These are phyloP conservation scores for Agrocybe praecox DNA, from an alignment of 768 basidiomycete genomes.

Conservation along the genomic window DNA sequence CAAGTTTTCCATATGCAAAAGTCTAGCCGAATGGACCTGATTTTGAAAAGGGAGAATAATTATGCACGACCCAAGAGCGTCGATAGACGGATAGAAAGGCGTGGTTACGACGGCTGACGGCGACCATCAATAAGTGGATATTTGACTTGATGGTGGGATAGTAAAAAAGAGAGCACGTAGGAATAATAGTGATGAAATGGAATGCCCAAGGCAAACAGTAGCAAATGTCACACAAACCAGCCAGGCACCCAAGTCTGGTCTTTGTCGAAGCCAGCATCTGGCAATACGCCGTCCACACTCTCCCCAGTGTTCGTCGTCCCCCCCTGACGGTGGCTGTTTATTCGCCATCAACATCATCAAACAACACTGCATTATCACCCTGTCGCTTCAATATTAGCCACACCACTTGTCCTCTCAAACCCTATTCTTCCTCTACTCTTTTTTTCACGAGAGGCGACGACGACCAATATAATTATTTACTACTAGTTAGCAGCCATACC, in stretches of 20 bases:
- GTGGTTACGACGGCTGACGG: slow-evolving; percentile 17
- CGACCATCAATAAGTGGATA: slow-evolving; percentile 2
- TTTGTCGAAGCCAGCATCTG: no score
- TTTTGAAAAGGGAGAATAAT: no score
- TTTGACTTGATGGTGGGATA: slow-evolving; percentile 13
- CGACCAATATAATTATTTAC: no score
- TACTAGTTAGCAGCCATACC: slow-evolving; percentile 53
- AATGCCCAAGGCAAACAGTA: slow-evolving; percentile 23
- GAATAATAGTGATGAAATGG: slow-evolving; percentile 16
- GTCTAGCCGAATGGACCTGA: no score
- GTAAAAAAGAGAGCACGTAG: slow-evolving; percentile 1
- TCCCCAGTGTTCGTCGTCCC: neutral
- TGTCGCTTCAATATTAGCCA: neutral
- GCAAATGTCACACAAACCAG: slow-evolving; percentile 22
- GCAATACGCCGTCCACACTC: neutral
- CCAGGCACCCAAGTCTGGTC: slow-evolving; percentile 5
- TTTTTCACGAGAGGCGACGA: neutral
- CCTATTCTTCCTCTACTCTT: slow-evolving; percentile 13
- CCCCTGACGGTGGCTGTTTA: neutral
- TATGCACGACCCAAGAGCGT: no score
- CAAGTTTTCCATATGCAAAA: no score
- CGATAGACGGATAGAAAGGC: neutral
- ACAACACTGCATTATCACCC: neutral
- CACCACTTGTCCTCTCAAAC: neutral
- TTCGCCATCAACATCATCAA: neutral